Percentiles rank a stretch among this genome's conserved stretches.
Evolutionary conservation across 129 eudicot species (phyloP).

Genomic region (Smallanthus sonchifolius): DNA sequence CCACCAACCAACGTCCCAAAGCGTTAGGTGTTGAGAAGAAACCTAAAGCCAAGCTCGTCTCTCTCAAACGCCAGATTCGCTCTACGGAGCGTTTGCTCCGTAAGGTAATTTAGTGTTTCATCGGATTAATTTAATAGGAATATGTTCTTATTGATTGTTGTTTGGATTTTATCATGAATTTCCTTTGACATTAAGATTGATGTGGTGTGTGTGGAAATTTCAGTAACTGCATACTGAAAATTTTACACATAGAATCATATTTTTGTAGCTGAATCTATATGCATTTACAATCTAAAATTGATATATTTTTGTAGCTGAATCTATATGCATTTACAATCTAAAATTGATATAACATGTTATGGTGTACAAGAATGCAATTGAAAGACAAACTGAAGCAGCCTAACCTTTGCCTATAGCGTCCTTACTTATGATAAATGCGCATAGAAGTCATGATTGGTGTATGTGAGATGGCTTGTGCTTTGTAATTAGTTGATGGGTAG

Average conservation of each 20-base stretch:
- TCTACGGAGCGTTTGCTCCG: constrained; percentile 73
- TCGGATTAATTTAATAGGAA: not conserved
- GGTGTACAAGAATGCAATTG: not conserved
- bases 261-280: no score
- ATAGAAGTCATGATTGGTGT: not conserved
- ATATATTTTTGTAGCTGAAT: no score
- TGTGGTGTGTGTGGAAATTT: no score
- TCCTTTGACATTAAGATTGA: no score
- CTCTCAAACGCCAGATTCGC: constrained; percentile 87
- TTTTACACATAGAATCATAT: no score
- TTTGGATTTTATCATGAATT: not conserved
- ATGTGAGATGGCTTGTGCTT: not conserved
- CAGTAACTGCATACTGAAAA: no score
- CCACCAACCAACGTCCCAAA: constrained; percentile 45
- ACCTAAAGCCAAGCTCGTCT: constrained; percentile 52
- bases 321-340: no score
- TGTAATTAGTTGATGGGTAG: not conserved
- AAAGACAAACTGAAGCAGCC: not conserved
- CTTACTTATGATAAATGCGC: not conserved
- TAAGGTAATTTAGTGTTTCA: constrained; percentile 40
- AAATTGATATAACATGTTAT: not conserved
- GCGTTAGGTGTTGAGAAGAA: constrained; percentile 54
- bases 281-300: not conserved
- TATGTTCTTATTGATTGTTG: not conserved
- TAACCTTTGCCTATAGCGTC: not conserved